Evolutionary conservation across 2,329 filamentous ascomycete species (phyloP).

Genomic region (Cyphellophora attinorum): DNA sequence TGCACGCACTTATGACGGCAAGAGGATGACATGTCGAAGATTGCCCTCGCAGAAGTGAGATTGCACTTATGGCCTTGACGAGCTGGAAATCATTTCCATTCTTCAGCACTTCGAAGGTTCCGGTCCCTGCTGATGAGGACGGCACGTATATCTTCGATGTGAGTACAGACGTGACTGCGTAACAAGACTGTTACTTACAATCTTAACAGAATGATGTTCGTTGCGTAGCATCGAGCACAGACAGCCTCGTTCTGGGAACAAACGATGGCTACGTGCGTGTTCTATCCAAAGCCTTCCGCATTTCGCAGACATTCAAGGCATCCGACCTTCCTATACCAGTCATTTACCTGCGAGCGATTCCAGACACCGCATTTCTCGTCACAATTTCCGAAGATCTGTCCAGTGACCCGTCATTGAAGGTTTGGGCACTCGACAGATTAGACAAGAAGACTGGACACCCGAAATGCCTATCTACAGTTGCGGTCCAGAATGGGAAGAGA

Average conservation of each 20-base stretch:
- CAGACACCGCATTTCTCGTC: slow-evolving; percentile 74
- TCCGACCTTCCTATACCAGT: slow-evolving; percentile 60
- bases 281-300: slow-evolving; percentile 77
- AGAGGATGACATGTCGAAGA: too few species aligned
- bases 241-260: slow-evolving; percentile 81
- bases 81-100: slow-evolving; percentile 99
- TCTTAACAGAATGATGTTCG: slow-evolving; percentile 56
- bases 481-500: slow-evolving; percentile 80
- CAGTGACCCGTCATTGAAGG: slow-evolving; percentile 79
- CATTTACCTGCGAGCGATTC: slow-evolving; percentile 85
- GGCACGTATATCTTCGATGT: slow-evolving; percentile 70
- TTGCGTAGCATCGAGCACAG: slow-evolving; percentile 75
- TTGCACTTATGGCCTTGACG: slow-evolving; percentile 14
- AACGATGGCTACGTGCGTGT: slow-evolving; percentile 80
- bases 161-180: slow-evolving; percentile 29
- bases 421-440: slow-evolving; percentile 92
- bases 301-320: slow-evolving; percentile 76
- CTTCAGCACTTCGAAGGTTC: slow-evolving; percentile 86
- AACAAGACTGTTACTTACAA: slow-evolving; percentile 5
- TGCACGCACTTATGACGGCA: too few species aligned
- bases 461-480: slow-evolving; percentile 75
- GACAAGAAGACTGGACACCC: slow-evolving; percentile 90
- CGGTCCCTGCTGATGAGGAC: slow-evolving; percentile 65
- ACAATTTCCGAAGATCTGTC: slow-evolving; percentile 76
- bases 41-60: too few species aligned